phyloP scores from a whole-genome alignment of 495 filamentous ascomycete species.

The Penicillium pancosmium region DNA sequence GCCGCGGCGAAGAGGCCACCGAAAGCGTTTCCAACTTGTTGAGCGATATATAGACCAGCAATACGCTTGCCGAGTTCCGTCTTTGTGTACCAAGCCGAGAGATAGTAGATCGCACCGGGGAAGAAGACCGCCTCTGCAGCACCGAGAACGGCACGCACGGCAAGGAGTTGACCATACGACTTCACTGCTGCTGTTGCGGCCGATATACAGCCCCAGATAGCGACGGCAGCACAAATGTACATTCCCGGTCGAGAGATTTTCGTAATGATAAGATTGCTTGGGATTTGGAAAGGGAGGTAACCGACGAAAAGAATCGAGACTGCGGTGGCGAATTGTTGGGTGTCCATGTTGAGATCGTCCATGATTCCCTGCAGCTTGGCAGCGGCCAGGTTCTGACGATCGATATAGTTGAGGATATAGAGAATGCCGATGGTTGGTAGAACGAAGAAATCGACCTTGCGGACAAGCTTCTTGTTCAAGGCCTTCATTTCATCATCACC shows the following conservation, averaged over 20 bases:
- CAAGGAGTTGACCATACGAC: constrained; percentile 34
- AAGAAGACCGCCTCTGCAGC: constrained; percentile 50
- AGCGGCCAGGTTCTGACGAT: constrained; percentile 35
- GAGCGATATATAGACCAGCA: constrained; percentile 59
- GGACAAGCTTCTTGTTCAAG: constrained; percentile 40
- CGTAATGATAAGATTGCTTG: constrained; percentile 61
- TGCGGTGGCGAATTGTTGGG: constrained; percentile 31
- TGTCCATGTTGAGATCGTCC: constrained; percentile 31
- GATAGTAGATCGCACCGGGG: constrained; percentile 59
- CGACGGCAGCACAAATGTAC: constrained; percentile 42
- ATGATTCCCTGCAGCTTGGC: constrained; percentile 36
- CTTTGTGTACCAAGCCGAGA: constrained; percentile 60
- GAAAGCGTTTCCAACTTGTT: constrained; percentile 59
- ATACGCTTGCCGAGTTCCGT: constrained; percentile 58
- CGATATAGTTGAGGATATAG: constrained; percentile 45
- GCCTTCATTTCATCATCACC: constrained; percentile 27
- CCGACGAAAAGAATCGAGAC: constrained; percentile 41
- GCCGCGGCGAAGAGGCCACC: constrained; percentile 57
- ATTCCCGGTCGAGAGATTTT: constrained; percentile 33
- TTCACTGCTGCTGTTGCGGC: constrained; percentile 40
- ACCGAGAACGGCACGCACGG: constrained; percentile 41
- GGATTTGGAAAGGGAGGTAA: constrained; percentile 60
- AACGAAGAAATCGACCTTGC: constrained; percentile 44
- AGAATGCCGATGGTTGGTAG: constrained; percentile 41
- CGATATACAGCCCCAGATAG: constrained; percentile 53